These are phyloP conservation scores for Penicillium simplicissimum DNA, from an alignment of 495 filamentous ascomycete genomes.

Conservation along the genomic window DNA sequence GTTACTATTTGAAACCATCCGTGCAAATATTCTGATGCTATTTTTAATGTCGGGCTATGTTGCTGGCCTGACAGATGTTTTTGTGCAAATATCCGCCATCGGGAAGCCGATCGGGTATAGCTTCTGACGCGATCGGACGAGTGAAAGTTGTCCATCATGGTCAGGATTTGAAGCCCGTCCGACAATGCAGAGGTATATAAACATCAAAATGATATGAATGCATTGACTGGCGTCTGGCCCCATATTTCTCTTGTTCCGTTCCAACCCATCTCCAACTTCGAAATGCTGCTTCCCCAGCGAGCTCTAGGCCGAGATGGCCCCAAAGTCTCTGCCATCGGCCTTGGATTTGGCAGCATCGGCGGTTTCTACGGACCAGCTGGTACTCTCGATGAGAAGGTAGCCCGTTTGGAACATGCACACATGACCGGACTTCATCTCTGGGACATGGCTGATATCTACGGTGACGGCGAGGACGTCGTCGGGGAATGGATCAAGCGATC, in stretches of 20 bases:
- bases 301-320: constrained; percentile 55
- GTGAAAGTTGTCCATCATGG: not conserved
- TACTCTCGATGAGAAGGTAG: constrained; percentile 33
- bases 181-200: not conserved
- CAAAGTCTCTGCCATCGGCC: constrained; percentile 52
- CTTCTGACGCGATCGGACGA: not conserved
- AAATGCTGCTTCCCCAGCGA: constrained; percentile 30
- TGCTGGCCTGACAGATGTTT: not conserved
- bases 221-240: not conserved
- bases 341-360: constrained; percentile 56
- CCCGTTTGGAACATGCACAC: constrained; percentile 46
- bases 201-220: not conserved
- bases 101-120: constrained; percentile 3
- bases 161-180: not conserved
- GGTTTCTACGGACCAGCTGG: constrained; percentile 47
- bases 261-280: not conserved
- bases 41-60: not conserved
- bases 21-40: not conserved
- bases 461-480: constrained; percentile 48
- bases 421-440: constrained; percentile 58
- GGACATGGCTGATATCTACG: constrained; percentile 57
- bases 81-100: not conserved
- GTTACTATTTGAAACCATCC: not conserved
- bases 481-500: constrained; percentile 58
- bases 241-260: not conserved